Conservation (phyloP, 1,284 basidiomycete species). For the Ustilago trichophora region DNA sequence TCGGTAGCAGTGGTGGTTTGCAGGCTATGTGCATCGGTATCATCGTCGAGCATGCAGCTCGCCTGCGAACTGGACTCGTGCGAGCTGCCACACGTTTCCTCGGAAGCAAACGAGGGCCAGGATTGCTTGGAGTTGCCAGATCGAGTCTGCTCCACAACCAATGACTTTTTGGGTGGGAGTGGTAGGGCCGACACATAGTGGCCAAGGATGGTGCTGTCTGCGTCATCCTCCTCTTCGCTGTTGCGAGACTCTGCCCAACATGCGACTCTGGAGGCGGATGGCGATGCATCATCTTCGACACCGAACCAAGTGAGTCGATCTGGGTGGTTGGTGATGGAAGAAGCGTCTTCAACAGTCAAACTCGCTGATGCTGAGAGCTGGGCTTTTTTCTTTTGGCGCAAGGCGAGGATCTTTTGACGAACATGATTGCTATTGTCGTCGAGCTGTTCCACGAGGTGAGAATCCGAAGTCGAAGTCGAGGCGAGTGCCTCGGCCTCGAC, state of each 20-base stretch:
- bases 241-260: background rate
- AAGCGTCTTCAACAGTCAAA: background rate
- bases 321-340: background rate
- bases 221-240: constrained; percentile 26
- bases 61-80: constrained; percentile 10
- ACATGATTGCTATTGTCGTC: constrained; percentile 3
- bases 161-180: constrained; percentile 2
- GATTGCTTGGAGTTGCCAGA: background rate
- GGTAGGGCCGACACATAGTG: constrained; percentile 18
- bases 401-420: constrained; percentile 4
- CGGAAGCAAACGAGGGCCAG: constrained; percentile 8
- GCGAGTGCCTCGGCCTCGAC: too few relatives aligned
- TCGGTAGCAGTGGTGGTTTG: constrained; percentile 16
- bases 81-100: constrained; percentile 13
- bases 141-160: background rate
- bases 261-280: background rate
- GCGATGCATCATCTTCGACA: constrained; percentile 6
- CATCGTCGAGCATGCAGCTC: constrained; percentile 13
- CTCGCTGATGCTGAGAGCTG: background rate
- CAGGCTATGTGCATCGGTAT: constrained; percentile 16
- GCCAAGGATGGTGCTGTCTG: constrained; percentile 33
- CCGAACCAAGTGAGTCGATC: constrained; percentile 29
- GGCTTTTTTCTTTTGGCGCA: constrained; percentile 17
- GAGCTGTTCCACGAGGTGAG: constrained; percentile 2
- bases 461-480: background rate